Base-by-base conservation (phyloP, 176 grass and related monocot species). In the Poa pratensis region DNA sequence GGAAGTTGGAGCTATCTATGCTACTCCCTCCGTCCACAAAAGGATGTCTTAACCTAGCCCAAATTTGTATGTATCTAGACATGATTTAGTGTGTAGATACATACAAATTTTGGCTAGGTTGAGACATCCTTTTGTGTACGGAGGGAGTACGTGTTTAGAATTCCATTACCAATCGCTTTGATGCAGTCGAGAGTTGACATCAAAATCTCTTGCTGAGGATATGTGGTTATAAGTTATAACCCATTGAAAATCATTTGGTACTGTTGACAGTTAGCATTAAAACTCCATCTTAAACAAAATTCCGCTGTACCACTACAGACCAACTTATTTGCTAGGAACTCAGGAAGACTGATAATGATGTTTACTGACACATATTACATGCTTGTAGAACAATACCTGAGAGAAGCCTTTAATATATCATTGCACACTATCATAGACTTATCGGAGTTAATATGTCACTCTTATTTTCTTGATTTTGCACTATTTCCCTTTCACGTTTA, bases 131-230 rank as follows among this genome's bases (percentile, higher is more conserved):
- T n/a, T n/a, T n/a, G n/a, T n/a, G n/a, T n/a, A n/a, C n/a, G n/a
- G n/a, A n/a, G n/a, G n/a, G n/a, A n/a, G n/a, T 68, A 68, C 32
- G 20, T 72, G n/a, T 39, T 72, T 46, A 72, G 69, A 48, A 73
- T 24, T 22, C 13, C n/a, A 24, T 73, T 48, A 26, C n/a, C 22
- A 69, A 37, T 68, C 17, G 18, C 39, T 68, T 68, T 68, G 22
- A 69, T 69, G 34, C 17, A 37, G 30, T 68, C 37, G 30, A 60
- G 9, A 61, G 54, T 58, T 58, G 19, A 27, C 30, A 35, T 66
- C 63, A 69, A n/a, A 69, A 69, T 69, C 67, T 69, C 34, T 69
- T 3, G 30, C 63, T 66, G 63, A 66, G 65, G 20, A 20, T 45
- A 45, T 1, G 23, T 74, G 45, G 6, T 45, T 69, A 42, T 34